These are phyloP conservation scores for Ilyonectria sp. DNA, from an alignment of 2,329 filamentous ascomycete genomes.

Conservation along the genomic window DNA sequence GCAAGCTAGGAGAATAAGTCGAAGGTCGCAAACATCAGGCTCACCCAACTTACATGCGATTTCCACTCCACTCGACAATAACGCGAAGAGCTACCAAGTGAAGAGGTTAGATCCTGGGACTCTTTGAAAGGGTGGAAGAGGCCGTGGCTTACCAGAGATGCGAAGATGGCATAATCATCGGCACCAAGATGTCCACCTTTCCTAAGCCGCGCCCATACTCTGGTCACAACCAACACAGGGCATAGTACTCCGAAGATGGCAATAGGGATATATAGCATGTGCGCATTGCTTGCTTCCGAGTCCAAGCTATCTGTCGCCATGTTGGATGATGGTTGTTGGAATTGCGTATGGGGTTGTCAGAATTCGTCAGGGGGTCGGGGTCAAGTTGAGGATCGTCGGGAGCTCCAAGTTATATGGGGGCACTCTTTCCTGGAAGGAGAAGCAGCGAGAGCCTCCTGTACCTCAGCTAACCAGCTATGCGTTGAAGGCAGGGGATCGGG, in stretches of 20 bases:
- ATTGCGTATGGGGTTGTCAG: slow-evolving; percentile 24
- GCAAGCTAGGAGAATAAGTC: slow-evolving; percentile 37
- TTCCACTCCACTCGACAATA: slow-evolving; percentile 36
- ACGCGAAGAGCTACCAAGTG: slow-evolving; percentile 27
- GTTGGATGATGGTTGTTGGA: slow-evolving; percentile 25
- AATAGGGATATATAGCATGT: slow-evolving; percentile 46
- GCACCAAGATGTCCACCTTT: slow-evolving; percentile 39
- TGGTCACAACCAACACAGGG: slow-evolving; percentile 37
- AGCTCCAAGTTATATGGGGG: slow-evolving; percentile 35
- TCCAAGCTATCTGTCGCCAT: slow-evolving; percentile 30
- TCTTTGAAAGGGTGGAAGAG: background rate
- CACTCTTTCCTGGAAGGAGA: slow-evolving; percentile 21
- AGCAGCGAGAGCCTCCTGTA: slow-evolving; percentile 14
- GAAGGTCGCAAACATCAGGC: background rate
- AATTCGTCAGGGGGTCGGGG: slow-evolving; percentile 30
- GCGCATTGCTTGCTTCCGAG: slow-evolving; percentile 40
- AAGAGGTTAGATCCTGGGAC: slow-evolving; percentile 5
- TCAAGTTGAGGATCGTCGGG: slow-evolving; percentile 29
- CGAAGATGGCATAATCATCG: slow-evolving; percentile 44
- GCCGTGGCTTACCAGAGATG: slow-evolving; percentile 35
- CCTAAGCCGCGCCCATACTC: slow-evolving; percentile 42
- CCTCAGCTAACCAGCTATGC: slow-evolving; percentile 11
- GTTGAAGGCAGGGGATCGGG: slow-evolving; percentile 5
- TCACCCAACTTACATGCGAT: slow-evolving; percentile 31
- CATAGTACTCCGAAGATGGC: slow-evolving; percentile 44